Evolutionary conservation across 2,329 filamentous ascomycete genomes (phyloP), one percentile per base, ranked within the genome.

Genomic region (Stylonectria norvegica): DNA sequence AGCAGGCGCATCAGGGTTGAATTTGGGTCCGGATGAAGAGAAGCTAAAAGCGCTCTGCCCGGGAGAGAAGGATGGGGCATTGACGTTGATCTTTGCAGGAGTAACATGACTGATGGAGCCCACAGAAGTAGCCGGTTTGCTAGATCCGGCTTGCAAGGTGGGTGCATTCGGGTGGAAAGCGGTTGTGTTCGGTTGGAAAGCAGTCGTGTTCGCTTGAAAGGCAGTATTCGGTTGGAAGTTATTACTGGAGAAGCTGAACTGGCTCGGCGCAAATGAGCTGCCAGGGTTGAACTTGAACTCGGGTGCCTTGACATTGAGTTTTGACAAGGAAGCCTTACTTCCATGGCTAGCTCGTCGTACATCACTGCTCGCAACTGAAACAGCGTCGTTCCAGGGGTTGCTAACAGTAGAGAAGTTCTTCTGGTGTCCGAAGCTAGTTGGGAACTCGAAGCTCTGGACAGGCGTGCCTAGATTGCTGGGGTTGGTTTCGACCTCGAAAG

Each of bases 301-400:
- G 33, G 89, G 86, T 0, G 91, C 91, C 47, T 85, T 80, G 20
- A 94, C 89, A 55, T 97, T 97, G 53, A 97, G 76, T 52, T 83
- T 90, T 1, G 89, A 88, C 30, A 83, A 64, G 1, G 81, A 90
- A 3, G 81, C 72, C 54, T 85, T 87, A 58, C 82, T 84, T 14
- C 72, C 75, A 56, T 89, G 85, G 9, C 71, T 66, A 12, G 65
- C 68, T 30, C 69, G 66, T 20, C 67, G 59, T 16, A 62, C 55
- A 18, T 61, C 53, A 50, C 63, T 64, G 31, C 62, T 60, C 18
- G 65, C 55, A 29, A 61, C 55, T 11, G 73, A 68, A 18, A 67
- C 64, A 5, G 67, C 62, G 35, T 81, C 76, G 18, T 71, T 72
- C 81, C 81, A 85, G 9, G 80, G 79, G 57, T 85, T 85, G 62